Evolutionary conservation across 164 flowering plant species (phyloP), one percentile per base, ranked within the genome.

Genomic region (Vitis amurensis): DNA sequence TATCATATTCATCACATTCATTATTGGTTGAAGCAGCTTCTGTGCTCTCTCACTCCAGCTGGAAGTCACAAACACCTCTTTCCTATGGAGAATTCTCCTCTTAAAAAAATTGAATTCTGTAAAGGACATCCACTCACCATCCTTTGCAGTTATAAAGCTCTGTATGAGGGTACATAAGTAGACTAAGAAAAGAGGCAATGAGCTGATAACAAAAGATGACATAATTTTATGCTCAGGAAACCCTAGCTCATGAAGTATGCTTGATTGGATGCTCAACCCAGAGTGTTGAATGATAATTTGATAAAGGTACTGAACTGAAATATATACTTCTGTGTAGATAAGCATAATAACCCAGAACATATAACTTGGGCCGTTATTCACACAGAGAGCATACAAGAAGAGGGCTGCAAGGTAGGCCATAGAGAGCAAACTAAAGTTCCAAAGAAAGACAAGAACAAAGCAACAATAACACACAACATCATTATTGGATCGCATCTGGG

Each of bases 391-490:
- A 77, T 96, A 93, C 68, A 96, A 70, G 83, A 92, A 96, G 47
- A 96, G 93, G 70, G 94, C 98, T 11, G 79, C 93, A 63, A 89
- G 88, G 78, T 96, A 96, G 31, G 88, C 89, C 98, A 93, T 93
- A 7, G 99, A 96, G 71, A 93, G 89, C 76, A 96, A 77, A 76
- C 98, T 91, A 85, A 96, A 96, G 84, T 92, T 96, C 99, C 99
- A 96, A 1, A 96, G 81, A 67, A 93, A 96, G 60, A 92, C 89
- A n/a, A 96, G 73, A 74, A 96, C 67, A 71, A 96, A 96, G 82
- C 97, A 93, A 75, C 91, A 87, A 63, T 93, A 93, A 68, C 99
- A 96, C 59, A 96, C 95, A 66, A 88, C 66, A 78, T 96, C 99
- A 77, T 90, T 96, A 64, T 96, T 91, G 30, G 97, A 85, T 31